These are phyloP conservation scores for Mucor saturninus DNA, from an alignment of 371 early-diverging fungal species.

Conservation along the genomic window DNA sequence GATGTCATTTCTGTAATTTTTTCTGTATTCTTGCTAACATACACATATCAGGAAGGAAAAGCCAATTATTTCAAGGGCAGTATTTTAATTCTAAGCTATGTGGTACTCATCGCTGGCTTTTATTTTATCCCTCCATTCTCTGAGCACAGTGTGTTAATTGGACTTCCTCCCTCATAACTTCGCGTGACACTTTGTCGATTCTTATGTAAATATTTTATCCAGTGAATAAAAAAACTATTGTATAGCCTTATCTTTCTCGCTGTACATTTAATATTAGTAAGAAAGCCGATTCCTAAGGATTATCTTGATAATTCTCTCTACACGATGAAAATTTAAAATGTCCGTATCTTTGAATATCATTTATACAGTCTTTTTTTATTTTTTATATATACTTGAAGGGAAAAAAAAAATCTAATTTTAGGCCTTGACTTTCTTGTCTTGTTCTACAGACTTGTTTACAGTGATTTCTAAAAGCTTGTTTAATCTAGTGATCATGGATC, in stretches of 20 bases:
- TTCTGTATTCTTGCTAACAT: constrained; percentile 85
- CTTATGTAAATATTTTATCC: no score
- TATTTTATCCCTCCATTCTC: constrained; percentile 66
- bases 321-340: no score
- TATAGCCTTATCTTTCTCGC: no score
- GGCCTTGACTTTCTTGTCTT: constrained; percentile 51
- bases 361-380: constrained; percentile 1
- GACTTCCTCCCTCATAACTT: not conserved
- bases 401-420: constrained; percentile 2
- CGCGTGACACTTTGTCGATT: no score
- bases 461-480: constrained; percentile 71
- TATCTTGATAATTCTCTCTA: no score
- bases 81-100: constrained; percentile 86
- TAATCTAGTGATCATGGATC: constrained; percentile 76
- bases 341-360: not conserved
- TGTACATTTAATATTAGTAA: no score
- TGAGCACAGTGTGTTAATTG: constrained; percentile 23
- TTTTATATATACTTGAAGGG: not conserved
- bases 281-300: no score
- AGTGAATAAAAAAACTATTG: no score
- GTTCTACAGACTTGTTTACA: constrained; percentile 41
- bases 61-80: constrained; percentile 95
- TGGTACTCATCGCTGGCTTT: constrained; percentile 80
- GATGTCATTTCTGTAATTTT: constrained; percentile 88
- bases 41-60: constrained; percentile 93